Base-by-base conservation (phyloP, 192 early-diverging fungal genomes). In the Lobosporangium transversale region DNA sequence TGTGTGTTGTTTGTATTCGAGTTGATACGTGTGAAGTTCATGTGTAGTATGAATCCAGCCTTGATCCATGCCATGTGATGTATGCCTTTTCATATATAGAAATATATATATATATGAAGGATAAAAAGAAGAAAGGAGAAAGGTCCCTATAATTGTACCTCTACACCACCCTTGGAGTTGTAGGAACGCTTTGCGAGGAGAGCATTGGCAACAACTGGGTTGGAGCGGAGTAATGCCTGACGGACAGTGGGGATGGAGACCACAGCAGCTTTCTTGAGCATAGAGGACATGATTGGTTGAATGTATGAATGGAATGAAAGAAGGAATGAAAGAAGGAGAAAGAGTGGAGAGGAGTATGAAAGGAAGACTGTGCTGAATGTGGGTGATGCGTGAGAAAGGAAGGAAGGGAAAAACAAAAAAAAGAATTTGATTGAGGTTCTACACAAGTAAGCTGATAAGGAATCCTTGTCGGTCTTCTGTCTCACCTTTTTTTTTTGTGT, bases 231-330 rank as follows among this genome's bases (percentile, higher is more conserved):
- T 27, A 76, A 59, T 20, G 73, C 73, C 64, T 76, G 73, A 40
- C 73, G 73, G 23, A 76, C 73, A 3, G 73, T 51, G 59, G 73
- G 73, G 59, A 76, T 76, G 29, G 73, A 76, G 65, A 76, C 65
- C 53, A 67, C 65, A 42, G 65, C 54, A 44, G 73, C 73, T 58
- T 66, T 67, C 59, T 67, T 76, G n/a, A 67, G 52, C 42, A 76
- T 62, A 31, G 58, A 58, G 56, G 30, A 49, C 14, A 37, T 50
- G 33, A 36, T 54, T 30, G 49, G 32, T 30, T 30, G 36, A 30
- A 18, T 42, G 50, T 33, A 30, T 31, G 33, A 15, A 36, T 17
- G 60, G 45, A n/a, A 14, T 51, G 66, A 57, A 47, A 31, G 59
- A 53, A 29, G 58, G n/a, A 30, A 47, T 57, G 50, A 21, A 26